Conservation (phyloP, 2,329 filamentous ascomycete species). For the Arachnopeziza araneosa region DNA sequence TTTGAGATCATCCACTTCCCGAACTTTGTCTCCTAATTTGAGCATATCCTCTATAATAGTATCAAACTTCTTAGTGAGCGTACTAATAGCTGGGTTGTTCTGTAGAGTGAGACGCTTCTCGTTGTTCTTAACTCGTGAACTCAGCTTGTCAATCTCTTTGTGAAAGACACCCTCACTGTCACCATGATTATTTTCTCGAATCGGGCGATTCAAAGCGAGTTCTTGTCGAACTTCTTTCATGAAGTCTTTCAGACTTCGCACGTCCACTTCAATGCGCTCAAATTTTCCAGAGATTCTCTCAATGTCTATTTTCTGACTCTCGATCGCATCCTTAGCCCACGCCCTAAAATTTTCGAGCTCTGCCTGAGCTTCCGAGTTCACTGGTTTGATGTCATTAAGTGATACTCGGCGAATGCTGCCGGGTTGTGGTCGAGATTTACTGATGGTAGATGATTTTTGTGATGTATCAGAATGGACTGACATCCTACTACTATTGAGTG, state of each 20-base stretch:
- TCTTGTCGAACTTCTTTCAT: slow-evolving; percentile 27
- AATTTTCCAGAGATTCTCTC: slow-evolving; percentile 25
- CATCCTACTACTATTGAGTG: background rate
- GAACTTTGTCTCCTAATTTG: slow-evolving; percentile 19
- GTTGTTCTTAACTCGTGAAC: background rate
- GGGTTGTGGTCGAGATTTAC: background rate
- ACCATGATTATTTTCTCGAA: slow-evolving; percentile 1
- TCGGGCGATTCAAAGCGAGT: slow-evolving; percentile 10
- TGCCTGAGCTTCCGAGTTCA: background rate
- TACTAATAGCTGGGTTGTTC: background rate
- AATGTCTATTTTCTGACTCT: slow-evolving; percentile 27
- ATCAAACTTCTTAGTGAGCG: slow-evolving; percentile 10
- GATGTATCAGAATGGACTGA: background rate
- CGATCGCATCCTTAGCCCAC: slow-evolving; percentile 25
- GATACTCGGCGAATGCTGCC: background rate
- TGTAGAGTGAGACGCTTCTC: background rate
- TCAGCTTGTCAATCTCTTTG: slow-evolving; percentile 5
- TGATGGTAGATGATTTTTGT: background rate
- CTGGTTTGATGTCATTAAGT: background rate
- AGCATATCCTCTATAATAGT: slow-evolving; percentile 17
- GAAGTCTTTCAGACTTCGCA: slow-evolving; percentile 27
- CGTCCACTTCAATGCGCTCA: slow-evolving; percentile 24
- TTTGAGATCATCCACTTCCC: slow-evolving; percentile 25
- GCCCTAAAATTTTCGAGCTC: slow-evolving; percentile 17
- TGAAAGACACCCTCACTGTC: background rate